Evolutionary conservation across 2,329 filamentous ascomycete genomes (phyloP), one percentile per base, ranked within the genome.

Genomic region (Aspergillus pseudotamarii): DNA sequence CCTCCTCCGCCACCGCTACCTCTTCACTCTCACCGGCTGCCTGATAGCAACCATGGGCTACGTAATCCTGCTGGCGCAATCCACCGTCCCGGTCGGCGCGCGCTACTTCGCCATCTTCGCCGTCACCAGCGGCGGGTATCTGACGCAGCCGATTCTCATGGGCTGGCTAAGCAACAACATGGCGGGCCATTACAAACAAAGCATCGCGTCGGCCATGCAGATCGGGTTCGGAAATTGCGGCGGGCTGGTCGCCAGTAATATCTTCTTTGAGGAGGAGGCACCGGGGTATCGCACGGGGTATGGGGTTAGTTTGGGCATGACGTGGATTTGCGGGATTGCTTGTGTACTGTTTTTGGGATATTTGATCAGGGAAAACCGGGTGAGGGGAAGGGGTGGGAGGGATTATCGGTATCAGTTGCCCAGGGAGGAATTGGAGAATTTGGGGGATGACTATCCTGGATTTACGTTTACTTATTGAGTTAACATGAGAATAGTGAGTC

Each of bases 91-190:
- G 0, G 79, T 84, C 16, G 80, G 79, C 4, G 82, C 81, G 1
- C 80, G 81, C 57, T 88, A 88, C 73, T 82, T 85, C 57, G 84
- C 85, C 11, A 74, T 86, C 51, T 87, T 85, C 71, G 79, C 86
- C 50, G 75, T 88, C 68, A 83, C 84, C 2, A 77, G 78, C 9
- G 85, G 86, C 19, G 82, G 82, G 2, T 87, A 84, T 69, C 83
- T 85, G 57, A 81, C 82, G 4, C 83, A 85, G 64, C 85, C 86
- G 1, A 80, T 88, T 48, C 79, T 80, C 1, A 75, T 88, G 30
- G 83, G 80, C 8, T 89, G 86, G 86, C 75, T 88, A 26, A 81
- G 80, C 61, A 87, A 88, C 70, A 85, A 85, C 66, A 79, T 87
- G 66, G 81, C 79, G 0, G 85, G 85, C 1, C 84, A 86, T 70